Conservation (phyloP, 1,284 basidiomycete genomes). For the Cutaneotrichosporon cutaneum region DNA sequence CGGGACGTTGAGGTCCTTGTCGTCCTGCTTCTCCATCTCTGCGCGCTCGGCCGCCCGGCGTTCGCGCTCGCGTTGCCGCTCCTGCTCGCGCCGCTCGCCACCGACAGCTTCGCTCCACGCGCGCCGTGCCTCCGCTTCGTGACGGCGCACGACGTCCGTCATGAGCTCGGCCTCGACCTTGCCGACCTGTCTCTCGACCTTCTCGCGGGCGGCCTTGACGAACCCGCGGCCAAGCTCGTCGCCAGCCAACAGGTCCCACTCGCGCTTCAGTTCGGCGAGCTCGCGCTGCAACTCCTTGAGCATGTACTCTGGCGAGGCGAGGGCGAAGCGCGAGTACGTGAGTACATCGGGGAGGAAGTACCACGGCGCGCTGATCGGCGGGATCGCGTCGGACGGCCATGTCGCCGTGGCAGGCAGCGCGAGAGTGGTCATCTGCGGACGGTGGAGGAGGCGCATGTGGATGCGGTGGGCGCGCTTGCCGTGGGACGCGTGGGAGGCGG, state of each 20-base stretch:
- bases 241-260: slow-evolving; percentile 61
- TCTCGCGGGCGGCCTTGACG: slow-evolving; percentile 72
- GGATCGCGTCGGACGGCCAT: slow-evolving; percentile 91
- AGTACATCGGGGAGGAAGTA: slow-evolving; percentile 93
- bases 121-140: slow-evolving; percentile 43
- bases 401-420: slow-evolving; percentile 86
- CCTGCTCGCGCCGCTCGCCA: slow-evolving; percentile 49
- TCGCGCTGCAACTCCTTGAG: slow-evolving; percentile 71
- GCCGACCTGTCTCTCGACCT: slow-evolving; percentile 71
- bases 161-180: slow-evolving; percentile 70
- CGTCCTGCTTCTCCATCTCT: slow-evolving; percentile 20
- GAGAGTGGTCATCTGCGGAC: slow-evolving; percentile 92
- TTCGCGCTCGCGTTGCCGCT: slow-evolving; percentile 53
- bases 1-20: slow-evolving; percentile 17
- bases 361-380: slow-evolving; percentile 82
- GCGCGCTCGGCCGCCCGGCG: slow-evolving; percentile 35
- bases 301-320: slow-evolving; percentile 84
- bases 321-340: slow-evolving; percentile 89
- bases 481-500: too few species aligned
- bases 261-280: slow-evolving; percentile 63
- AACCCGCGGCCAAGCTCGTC: slow-evolving; percentile 78
- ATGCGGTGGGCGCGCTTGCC: slow-evolving; percentile 50
- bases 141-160: slow-evolving; percentile 55
- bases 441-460: slow-evolving; percentile 85
- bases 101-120: slow-evolving; percentile 46